phyloP scores from a whole-genome alignment of 805 yeast genomes.

The Myxozyma kluyveri region DNA sequence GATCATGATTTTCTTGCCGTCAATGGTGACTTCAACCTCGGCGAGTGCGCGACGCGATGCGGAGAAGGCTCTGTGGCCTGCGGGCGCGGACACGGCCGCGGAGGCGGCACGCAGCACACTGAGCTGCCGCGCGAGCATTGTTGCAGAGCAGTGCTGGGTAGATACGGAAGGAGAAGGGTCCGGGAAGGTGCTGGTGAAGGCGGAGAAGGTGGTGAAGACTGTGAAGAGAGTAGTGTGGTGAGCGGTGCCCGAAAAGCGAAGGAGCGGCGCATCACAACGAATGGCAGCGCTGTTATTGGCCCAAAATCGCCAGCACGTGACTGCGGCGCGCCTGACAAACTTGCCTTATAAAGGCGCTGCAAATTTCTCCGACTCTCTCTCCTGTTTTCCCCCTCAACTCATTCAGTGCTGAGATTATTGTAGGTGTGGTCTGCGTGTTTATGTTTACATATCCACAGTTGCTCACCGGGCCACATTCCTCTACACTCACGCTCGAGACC shows the following conservation, averaged over 20 bases:
- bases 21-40: constrained; percentile 57
- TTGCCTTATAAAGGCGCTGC: too few relatives aligned
- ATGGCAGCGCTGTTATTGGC: not conserved
- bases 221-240: not conserved
- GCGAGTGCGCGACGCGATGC: constrained; percentile 42
- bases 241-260: not conserved
- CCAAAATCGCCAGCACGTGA: not conserved
- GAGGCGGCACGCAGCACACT: constrained; percentile 9
- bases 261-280: not conserved
- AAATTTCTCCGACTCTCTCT: too few relatives aligned
- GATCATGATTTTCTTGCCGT: constrained; percentile 70
- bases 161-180: not conserved
- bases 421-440: constrained; percentile 17
- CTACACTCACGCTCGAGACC: constrained; percentile 32
- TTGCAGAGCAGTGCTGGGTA: not conserved
- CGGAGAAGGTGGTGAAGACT: not conserved
- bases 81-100: constrained; percentile 4
- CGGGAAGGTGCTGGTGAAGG: not conserved
- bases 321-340: constrained; percentile 1
- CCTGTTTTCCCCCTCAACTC: constrained; percentile 17
- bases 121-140: constrained; percentile 22
- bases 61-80: constrained; percentile 38
- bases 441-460: not conserved
- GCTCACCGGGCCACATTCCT: constrained; percentile 15
- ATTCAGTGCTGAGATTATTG: constrained; percentile 30